Conservation (phyloP, 139 green algal genomes). For the Desmodesmus armatus region DNA sequence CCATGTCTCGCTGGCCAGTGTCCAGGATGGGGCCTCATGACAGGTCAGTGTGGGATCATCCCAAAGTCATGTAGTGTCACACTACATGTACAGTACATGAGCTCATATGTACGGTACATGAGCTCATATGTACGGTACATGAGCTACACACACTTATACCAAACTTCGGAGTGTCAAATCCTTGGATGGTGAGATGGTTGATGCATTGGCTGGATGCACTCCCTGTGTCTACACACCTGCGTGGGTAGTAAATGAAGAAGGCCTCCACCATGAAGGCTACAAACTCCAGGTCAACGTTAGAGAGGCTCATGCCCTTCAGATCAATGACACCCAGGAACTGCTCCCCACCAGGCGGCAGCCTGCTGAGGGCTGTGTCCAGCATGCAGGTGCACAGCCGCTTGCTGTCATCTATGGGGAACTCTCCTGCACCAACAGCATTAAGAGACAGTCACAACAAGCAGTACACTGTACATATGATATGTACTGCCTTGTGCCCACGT, state of each 20-base stretch:
- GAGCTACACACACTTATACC: too few relatives aligned
- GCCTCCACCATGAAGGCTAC: constrained; percentile 92
- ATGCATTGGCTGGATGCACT: too few relatives aligned
- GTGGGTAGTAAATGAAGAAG: constrained; percentile 97
- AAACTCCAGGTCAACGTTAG: constrained; percentile 92
- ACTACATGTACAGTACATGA: neutral
- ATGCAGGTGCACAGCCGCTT: constrained; percentile 78
- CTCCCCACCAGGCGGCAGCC: constrained; percentile 65
- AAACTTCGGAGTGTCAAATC: too few relatives aligned
- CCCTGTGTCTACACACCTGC: constrained; percentile 52
- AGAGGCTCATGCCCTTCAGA: constrained; percentile 80
- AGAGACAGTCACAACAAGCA: too few relatives aligned
- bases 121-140: neutral
- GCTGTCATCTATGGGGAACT: constrained; percentile 73
- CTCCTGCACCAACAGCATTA: constrained; percentile 55
- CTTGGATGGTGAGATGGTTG: too few relatives aligned
- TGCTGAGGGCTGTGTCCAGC: constrained; percentile 77
- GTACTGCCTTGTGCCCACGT: too few relatives aligned
- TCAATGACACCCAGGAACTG: constrained; percentile 96
- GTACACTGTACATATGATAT: too few relatives aligned
- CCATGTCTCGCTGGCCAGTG: too few relatives aligned
- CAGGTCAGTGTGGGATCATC: too few relatives aligned
- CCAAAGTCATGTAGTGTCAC: too few relatives aligned
- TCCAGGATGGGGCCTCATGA: too few relatives aligned
- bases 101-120: neutral